Conservation (phyloP, 176 grass and related monocot genomes). For the Miscanthus lutarioriparius region DNA sequence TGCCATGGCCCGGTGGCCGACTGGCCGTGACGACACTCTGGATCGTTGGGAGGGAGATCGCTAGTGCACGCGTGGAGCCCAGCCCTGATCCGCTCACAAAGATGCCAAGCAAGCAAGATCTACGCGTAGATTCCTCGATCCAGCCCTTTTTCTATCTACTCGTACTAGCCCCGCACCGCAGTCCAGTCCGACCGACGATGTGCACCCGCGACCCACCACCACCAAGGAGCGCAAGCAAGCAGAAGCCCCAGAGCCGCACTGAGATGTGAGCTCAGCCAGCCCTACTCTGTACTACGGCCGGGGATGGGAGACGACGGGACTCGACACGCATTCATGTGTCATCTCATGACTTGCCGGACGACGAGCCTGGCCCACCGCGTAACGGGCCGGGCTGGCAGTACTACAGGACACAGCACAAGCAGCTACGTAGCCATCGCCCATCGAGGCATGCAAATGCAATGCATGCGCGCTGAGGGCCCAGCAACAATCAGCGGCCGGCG, state of each 20-base stretch:
- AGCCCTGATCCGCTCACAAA: too few relatives aligned
- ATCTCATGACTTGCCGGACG: background rate
- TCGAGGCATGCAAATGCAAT: background rate
- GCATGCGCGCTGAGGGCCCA: background rate
- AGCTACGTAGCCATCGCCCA: background rate
- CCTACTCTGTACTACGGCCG: too few relatives aligned
- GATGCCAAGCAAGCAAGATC: too few relatives aligned
- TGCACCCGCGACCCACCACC: background rate
- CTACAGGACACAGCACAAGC: background rate
- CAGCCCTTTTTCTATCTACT: background rate
- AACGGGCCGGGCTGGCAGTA: background rate
- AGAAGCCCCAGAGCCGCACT: too few relatives aligned
- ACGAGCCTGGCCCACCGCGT: background rate
- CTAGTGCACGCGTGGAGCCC: too few relatives aligned
- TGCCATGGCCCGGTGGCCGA: too few relatives aligned
- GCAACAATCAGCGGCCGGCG: too few relatives aligned
- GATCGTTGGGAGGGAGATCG: too few relatives aligned
- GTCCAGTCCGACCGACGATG: background rate
- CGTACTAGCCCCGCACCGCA: background rate
- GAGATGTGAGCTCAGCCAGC: too few relatives aligned
- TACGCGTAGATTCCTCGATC: background rate
- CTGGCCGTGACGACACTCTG: too few relatives aligned
- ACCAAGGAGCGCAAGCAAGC: too few relatives aligned
- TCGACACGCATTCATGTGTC: background rate
- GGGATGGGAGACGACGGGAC: background rate